A percentile compares a stretch with the other conserved stretches of the same genome.
phyloP scores from a whole-genome alignment of 768 basidiomycete species.

The Sporobolomyces phaffii region DNA sequence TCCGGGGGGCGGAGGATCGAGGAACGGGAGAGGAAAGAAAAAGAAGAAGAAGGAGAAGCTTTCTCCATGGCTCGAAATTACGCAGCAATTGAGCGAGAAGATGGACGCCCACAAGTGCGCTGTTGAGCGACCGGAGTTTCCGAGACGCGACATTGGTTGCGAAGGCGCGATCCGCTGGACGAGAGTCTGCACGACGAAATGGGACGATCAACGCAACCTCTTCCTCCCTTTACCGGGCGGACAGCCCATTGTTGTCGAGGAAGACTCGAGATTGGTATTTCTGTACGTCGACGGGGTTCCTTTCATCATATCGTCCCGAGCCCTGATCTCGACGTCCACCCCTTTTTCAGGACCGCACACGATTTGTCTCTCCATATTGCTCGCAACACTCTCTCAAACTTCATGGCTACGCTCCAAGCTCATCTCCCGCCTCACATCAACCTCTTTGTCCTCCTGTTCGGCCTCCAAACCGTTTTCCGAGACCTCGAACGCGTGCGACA shows the following conservation, averaged over 20 bases:
- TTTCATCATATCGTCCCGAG: too few species aligned
- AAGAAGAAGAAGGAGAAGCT: slow-evolving; percentile 13
- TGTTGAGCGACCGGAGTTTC: slow-evolving; percentile 6
- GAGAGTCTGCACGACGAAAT: slow-evolving; percentile 19
- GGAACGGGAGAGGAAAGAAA: background rate
- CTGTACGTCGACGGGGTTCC: slow-evolving; percentile 6
- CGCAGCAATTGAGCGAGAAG: background rate
- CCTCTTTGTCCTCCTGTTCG: slow-evolving; percentile 33
- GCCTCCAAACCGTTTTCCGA: slow-evolving; percentile 14
- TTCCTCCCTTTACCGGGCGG: slow-evolving; percentile 11
- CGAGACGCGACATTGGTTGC: background rate
- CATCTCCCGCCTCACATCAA: slow-evolving; percentile 26
- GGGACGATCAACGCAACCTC: slow-evolving; percentile 16
- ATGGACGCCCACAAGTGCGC: slow-evolving; percentile 4
- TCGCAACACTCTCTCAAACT: background rate
- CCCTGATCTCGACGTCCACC: too few species aligned
- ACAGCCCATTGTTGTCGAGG: slow-evolving; percentile 25
- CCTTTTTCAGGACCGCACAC: slow-evolving; percentile 30
- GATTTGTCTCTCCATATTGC: slow-evolving; percentile 25
- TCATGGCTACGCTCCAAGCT: slow-evolving; percentile 16
- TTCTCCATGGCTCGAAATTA: slow-evolving; percentile 23
- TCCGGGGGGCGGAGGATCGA: background rate
- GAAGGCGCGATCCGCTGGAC: slow-evolving; percentile 33
- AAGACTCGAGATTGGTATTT: slow-evolving; percentile 30
- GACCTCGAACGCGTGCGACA: slow-evolving; percentile 13